Base-by-base conservation (phyloP, 805 yeast genomes). In the Candida caryicola region DNA sequence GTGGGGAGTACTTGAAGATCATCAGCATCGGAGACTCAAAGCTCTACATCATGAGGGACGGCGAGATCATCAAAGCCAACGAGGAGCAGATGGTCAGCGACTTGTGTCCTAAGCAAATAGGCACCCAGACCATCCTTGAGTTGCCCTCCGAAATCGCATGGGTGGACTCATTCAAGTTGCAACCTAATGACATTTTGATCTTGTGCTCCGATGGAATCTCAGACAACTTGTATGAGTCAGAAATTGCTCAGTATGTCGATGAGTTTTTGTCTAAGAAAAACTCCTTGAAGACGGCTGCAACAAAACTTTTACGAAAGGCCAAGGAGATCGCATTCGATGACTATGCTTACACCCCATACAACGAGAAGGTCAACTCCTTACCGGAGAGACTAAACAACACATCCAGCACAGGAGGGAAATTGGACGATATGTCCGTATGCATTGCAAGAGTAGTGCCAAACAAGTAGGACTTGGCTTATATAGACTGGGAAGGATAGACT, bases 131-230 rank as follows among this genome's bases (percentile, higher is more conserved):
- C 4, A 49, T 64, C 18, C 54, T 51, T 12, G 52, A 57, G 34
- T 36, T 68, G 19, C 81, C 81, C 2, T 71, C 77, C 4, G 64
- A 66, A 29, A 58, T 74, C 43, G 78, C 76, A 2, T 64, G 74
- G 64, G 71, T 68, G 18, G 66, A 62, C 29, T 64, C 71, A 8
- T 51, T 70, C 26, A 59, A 64, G 32, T 43, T 75, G 9, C 41
- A 62, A 34, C 65, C 59, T 28, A 57, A 64, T 31, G 81, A 76
- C 45, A 47, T 74, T 8, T 50, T 76, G 1, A 51, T 75, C 14
- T 45, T 74, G 41, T 73, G 79, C 42, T 71, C 79, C 1, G 81
- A 76, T 50, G 81, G 81, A 1, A 65, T 76, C 7, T 65, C 76
- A 1, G 81, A 76, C 50, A 76, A 76, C 46, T 54, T 76, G 29